Conservation (phyloP, 495 filamentous ascomycete species). For the Parathielavia appendiculata region DNA sequence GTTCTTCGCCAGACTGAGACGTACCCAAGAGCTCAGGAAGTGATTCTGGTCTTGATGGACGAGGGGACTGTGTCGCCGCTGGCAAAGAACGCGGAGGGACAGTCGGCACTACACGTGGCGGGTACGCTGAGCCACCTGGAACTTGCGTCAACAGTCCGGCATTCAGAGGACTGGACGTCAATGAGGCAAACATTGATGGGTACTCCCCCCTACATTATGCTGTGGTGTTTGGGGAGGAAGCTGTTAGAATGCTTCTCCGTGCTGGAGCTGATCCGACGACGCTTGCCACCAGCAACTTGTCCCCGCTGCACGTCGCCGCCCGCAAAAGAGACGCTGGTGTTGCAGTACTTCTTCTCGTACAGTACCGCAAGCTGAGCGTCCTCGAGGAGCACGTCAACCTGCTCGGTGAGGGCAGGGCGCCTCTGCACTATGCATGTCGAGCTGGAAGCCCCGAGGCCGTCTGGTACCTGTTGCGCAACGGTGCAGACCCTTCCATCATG, state of each 20-base stretch:
- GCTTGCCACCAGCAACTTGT: not conserved
- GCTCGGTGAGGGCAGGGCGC: constrained; percentile 22
- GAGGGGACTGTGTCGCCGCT: constrained; percentile 1
- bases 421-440: constrained; percentile 28
- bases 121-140: not conserved
- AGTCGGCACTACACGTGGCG: constrained; percentile 5
- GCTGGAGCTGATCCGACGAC: not conserved
- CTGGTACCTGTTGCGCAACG: constrained; percentile 14
- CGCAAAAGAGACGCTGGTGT: not conserved
- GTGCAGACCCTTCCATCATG: constrained; percentile 17
- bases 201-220: constrained; percentile 1
- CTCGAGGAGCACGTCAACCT: constrained; percentile 7
- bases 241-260: not conserved
- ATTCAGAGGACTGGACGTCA: constrained; percentile 1
- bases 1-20: not conserved
- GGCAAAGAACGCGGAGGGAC: not conserved
- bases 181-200: constrained; percentile 1
- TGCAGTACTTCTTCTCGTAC: not conserved
- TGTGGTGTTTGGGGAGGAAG: not conserved
- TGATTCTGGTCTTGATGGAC: not conserved
- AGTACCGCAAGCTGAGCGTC: constrained; percentile 2
- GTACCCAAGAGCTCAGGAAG: not conserved
- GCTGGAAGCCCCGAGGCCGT: constrained; percentile 5
- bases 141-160: not conserved
- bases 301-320: constrained; percentile 7